phyloP scores from a whole-genome alignment of 163 green algal species.

The Chlamydomonas reinhardtii region DNA sequence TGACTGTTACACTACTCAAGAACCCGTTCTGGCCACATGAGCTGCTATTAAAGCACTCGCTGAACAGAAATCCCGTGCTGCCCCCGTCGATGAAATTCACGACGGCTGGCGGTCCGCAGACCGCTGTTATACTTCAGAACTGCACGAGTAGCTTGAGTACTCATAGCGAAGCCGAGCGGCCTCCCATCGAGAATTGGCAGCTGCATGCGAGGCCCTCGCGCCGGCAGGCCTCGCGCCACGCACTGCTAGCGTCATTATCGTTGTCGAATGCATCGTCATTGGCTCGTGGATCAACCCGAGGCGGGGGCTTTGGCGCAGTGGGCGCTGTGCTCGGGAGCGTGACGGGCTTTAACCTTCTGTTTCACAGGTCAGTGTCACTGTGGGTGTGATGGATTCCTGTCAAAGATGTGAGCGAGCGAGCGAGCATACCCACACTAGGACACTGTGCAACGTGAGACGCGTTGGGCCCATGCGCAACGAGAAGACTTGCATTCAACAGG shows the following conservation, averaged over 20 bases:
- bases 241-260: neutral
- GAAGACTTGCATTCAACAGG: neutral
- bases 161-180: neutral
- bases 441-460: neutral
- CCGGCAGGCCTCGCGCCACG: no score
- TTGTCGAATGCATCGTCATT: neutral
- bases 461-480: neutral
- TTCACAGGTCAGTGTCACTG: neutral
- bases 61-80: neutral
- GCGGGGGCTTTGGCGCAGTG: neutral
- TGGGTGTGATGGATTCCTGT: no score
- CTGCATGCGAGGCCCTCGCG: no score
- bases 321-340: neutral
- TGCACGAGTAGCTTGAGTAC: no score
- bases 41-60: no score
- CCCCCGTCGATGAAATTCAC: conserved; percentile 21
- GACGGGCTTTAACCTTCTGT: neutral
- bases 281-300: neutral
- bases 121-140: neutral
- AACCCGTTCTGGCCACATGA: no score
- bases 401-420: no score
- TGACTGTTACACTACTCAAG: no score
- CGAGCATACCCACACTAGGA: no score
- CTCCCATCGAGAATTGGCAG: neutral
- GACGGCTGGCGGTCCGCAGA: neutral